A percentile compares a stretch with the other conserved stretches of the same genome.
Evolutionary conservation across 2,329 filamentous ascomycete species (phyloP).

Genomic region (Aspergillus carbonarius): DNA sequence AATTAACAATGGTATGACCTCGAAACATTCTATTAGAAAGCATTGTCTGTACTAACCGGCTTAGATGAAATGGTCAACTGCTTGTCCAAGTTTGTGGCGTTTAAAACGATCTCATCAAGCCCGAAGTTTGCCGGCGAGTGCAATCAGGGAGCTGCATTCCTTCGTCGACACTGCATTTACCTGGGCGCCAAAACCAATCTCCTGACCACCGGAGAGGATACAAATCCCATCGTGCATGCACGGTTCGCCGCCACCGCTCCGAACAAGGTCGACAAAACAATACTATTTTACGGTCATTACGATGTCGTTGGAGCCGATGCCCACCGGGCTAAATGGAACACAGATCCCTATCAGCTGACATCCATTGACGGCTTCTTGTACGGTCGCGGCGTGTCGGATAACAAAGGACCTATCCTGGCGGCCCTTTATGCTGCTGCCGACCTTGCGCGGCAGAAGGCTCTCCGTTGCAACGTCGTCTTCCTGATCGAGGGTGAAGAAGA

Average conservation of each 20-base stretch:
- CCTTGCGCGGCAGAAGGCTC: conserved; percentile 74
- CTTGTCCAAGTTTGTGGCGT: conserved; percentile 82
- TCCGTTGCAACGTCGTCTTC: conserved; percentile 88
- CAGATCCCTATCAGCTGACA: conserved; percentile 84
- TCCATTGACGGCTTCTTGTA: conserved; percentile 92
- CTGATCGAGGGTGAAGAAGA: conserved; percentile 97
- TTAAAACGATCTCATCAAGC: conserved; percentile 85
- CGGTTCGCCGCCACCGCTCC: conserved; percentile 75
- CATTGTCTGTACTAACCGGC: conserved; percentile 12
- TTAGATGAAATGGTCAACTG: conserved; percentile 65
- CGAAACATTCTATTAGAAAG: neutral
- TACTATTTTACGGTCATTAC: conserved; percentile 97
- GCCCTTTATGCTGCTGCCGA: conserved; percentile 93
- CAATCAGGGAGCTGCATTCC: conserved; percentile 83
- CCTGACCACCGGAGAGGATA: conserved; percentile 74
- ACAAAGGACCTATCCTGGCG: conserved; percentile 94
- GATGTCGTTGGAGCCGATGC: conserved; percentile 91
- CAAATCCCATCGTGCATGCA: conserved; percentile 92
- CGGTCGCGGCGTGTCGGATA: conserved; percentile 93
- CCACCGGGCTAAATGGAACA: conserved; percentile 77
- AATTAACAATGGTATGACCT: conserved; percentile 56
- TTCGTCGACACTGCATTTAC: conserved; percentile 86
- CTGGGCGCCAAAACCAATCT: conserved; percentile 88
- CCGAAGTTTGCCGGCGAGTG: conserved; percentile 88
- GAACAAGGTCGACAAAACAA: conserved; percentile 70